These are phyloP conservation scores for Mortierella sp. DNA, from an alignment of 371 early-diverging fungal genomes.

Conservation along the genomic window DNA sequence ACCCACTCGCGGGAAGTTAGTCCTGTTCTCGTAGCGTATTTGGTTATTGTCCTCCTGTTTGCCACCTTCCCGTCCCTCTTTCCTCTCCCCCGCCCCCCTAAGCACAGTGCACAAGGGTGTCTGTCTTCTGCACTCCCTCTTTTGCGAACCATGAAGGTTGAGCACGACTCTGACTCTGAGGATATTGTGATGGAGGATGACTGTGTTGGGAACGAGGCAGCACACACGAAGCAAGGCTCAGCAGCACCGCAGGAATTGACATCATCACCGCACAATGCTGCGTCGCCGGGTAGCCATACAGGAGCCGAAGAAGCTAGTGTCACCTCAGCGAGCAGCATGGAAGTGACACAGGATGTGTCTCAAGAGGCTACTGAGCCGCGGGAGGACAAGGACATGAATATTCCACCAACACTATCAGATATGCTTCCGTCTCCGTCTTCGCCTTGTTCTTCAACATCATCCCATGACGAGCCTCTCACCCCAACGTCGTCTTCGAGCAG, in stretches of 20 bases:
- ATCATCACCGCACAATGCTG: not conserved
- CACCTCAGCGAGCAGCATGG: too few species aligned
- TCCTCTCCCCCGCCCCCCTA: slow-evolving; percentile 3
- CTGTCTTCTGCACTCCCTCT: not conserved
- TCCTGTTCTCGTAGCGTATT: not conserved
- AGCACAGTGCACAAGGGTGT: too few species aligned
- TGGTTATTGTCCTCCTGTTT: too few species aligned
- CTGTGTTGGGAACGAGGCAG: not conserved
- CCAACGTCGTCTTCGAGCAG: slow-evolving; percentile 1
- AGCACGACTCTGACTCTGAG: slow-evolving; percentile 26
- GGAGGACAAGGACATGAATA: slow-evolving; percentile 2
- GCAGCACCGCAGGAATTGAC: not conserved
- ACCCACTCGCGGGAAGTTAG: not conserved
- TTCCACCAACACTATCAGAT: not conserved
- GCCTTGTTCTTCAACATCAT: not conserved
- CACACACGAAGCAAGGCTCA: not conserved
- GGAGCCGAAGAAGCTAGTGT: not conserved
- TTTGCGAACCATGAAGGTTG: slow-evolving; percentile 14
- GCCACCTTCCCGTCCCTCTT: not conserved
- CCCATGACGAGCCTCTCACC: not conserved
- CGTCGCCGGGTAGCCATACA: too few species aligned
- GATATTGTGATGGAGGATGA: slow-evolving; percentile 5
- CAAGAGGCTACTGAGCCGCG: too few species aligned
- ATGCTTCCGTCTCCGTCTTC: not conserved
- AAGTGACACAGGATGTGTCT: not conserved